phyloP scores from a whole-genome alignment of 2,329 filamentous ascomycete genomes.

The Pseudocercospora vitis region DNA sequence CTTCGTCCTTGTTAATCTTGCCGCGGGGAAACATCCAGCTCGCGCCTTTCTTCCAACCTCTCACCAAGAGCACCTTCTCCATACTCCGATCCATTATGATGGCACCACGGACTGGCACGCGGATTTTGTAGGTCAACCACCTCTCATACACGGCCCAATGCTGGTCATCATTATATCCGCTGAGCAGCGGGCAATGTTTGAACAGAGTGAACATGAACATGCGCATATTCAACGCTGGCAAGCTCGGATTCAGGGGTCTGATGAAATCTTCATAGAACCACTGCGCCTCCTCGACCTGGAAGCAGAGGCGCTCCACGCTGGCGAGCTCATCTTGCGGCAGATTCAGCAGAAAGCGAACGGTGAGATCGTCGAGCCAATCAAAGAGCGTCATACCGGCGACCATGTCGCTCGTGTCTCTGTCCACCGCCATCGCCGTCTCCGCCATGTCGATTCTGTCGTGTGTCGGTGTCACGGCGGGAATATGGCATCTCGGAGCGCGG shows the following conservation, averaged over 20 bases:
- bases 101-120: slow-evolving; percentile 89
- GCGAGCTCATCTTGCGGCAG: slow-evolving; percentile 86
- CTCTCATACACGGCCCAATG: slow-evolving; percentile 83
- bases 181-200: slow-evolving; percentile 86
- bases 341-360: slow-evolving; percentile 97
- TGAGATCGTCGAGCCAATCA: slow-evolving; percentile 97
- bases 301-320: slow-evolving; percentile 91
- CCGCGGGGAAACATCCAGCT: slow-evolving; percentile 96
- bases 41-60: slow-evolving; percentile 95
- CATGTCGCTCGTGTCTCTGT: slow-evolving; percentile 30
- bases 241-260: slow-evolving; percentile 69
- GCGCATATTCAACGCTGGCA: slow-evolving; percentile 82
- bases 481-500: slow-evolving; percentile 22
- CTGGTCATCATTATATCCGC: slow-evolving; percentile 73
- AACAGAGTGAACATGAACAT: slow-evolving; percentile 89
- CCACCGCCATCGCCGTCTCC: slow-evolving; percentile 20
- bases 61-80: slow-evolving; percentile 90
- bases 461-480: slow-evolving; percentile 39
- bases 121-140: slow-evolving; percentile 91
- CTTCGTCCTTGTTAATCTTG: slow-evolving; percentile 97
- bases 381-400: slow-evolving; percentile 79
- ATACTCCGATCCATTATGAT: slow-evolving; percentile 92
- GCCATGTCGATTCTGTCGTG: slow-evolving; percentile 60
- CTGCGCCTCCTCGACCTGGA: slow-evolving; percentile 98
- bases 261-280: slow-evolving; percentile 99